phyloP scores from a whole-genome alignment of 169 alveolate species.

The Theileria parva region DNA sequence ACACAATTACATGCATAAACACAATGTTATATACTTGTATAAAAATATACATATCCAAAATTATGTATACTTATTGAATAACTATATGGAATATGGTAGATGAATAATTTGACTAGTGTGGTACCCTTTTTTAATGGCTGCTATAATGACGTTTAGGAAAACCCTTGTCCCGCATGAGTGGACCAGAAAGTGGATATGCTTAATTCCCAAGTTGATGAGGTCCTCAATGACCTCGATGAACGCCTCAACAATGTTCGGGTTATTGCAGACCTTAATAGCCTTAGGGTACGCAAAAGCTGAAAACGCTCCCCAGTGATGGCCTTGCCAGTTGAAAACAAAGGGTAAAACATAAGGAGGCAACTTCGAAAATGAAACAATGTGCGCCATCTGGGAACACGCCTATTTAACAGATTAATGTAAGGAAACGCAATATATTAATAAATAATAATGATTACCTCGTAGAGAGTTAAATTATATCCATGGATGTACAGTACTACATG shows the following conservation, averaged over 20 bases:
- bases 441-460: slow-evolving; percentile 24
- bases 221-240: slow-evolving; percentile 66
- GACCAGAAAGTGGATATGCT: slow-evolving; percentile 69
- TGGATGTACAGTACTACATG: slow-evolving; percentile 84
- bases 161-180: slow-evolving; percentile 83
- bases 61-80: too few relatives aligned
- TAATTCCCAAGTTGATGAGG: slow-evolving; percentile 65
- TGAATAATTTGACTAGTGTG: background rate
- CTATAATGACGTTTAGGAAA: slow-evolving; percentile 72
- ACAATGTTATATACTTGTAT: too few relatives aligned
- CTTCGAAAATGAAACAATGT: slow-evolving; percentile 76
- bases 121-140: slow-evolving; percentile 39
- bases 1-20: too few relatives aligned
- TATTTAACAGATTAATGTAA: slow-evolving; percentile 17
- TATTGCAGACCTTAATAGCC: slow-evolving; percentile 65
- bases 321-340: slow-evolving; percentile 82
- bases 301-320: slow-evolving; percentile 74
- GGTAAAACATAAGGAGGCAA: slow-evolving; percentile 80
- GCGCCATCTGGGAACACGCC: slow-evolving; percentile 81
- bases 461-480: slow-evolving; percentile 83
- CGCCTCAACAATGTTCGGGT: slow-evolving; percentile 67
- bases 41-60: too few relatives aligned
- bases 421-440: background rate
- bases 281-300: slow-evolving; percentile 74
- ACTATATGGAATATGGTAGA: too few relatives aligned